phyloP scores from a whole-genome alignment of 441 rosid species.

The Daphne laureola region DNA sequence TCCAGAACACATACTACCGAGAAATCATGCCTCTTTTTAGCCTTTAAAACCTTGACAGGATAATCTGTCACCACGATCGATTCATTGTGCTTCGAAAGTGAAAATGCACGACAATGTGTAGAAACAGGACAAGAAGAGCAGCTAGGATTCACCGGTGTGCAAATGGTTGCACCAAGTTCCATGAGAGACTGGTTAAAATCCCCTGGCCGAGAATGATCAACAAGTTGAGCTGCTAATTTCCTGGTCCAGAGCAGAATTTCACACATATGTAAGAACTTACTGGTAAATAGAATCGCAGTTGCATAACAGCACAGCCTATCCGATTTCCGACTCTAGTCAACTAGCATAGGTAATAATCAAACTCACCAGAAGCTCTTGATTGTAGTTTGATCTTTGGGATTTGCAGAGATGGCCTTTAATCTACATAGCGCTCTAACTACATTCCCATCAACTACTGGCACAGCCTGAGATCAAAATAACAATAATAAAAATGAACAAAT shows the following conservation, averaged over 20 bases:
- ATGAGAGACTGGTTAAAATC: conserved; percentile 92
- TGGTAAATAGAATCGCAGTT: no score
- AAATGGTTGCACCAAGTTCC: conserved; percentile 90
- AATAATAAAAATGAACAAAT: conserved; percentile 12
- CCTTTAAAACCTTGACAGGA: conserved; percentile 61
- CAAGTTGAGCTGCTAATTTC: conserved; percentile 83
- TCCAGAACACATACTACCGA: conserved; percentile 83
- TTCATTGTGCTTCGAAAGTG: conserved; percentile 38
- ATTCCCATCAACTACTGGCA: conserved; percentile 90
- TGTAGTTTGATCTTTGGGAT: conserved; percentile 64
- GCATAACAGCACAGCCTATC: no score
- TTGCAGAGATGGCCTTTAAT: conserved; percentile 60
- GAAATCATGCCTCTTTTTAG: conserved; percentile 57
- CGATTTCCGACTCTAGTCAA: no score
- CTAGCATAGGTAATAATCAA: conserved; percentile 11
- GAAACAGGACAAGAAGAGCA: conserved; percentile 81
- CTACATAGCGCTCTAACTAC: conserved; percentile 83
- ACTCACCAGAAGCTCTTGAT: conserved; percentile 66
- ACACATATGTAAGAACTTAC: conserved; percentile 4
- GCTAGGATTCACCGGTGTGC: conserved; percentile 61
- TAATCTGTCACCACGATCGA: conserved; percentile 55
- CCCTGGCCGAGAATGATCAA: conserved; percentile 72
- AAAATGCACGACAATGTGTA: conserved; percentile 53
- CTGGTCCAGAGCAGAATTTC: conserved; percentile 26
- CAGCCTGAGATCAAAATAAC: conserved; percentile 34